Base-by-base conservation (phyloP, 179 eudicot species). In the Silene coronaria region DNA sequence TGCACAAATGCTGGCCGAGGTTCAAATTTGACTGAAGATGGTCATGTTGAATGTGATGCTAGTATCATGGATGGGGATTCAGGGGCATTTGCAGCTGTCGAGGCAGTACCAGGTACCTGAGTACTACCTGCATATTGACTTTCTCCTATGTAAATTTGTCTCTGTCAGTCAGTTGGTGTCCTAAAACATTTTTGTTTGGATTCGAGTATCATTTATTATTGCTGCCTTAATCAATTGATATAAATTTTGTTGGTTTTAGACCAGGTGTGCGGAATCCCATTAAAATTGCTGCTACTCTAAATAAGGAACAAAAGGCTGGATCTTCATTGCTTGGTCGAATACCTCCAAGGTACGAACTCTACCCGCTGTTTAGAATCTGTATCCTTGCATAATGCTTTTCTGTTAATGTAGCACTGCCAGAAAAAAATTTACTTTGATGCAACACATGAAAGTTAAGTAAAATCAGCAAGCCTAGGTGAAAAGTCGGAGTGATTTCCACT, bases 41-140 rank as follows among this genome's bases (percentile, higher is more conserved):
- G 99, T 72, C 90, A 82, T 76, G 97, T 96, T 53, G 99, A 96
- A 79, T 89, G 96, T 84, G 99, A 96, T 88, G 97, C 99, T 63
- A 89, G 97, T 78, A 83, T 96, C 46, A 93, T 96, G 87, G 98
- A 96, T 82, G 93, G 97, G 70, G 78, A 82, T 67, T 86, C 98
- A 10, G 97, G 93, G 63, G 87, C 87, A 78, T 96, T 91, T 80
- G 93, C 93, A 78, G 97, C 98, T 84, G 97, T 96, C 79, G 99
- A 98, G 79, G 97, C 98, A 23, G 92, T 93, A 73, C 91, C 93
- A 86, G 99, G 99, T 96, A 88, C 77, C 73, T 80, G 65, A 72
- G n/a, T 72, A 17, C 71, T n/a, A 34, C 42, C 24, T 66, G 32
- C 14, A 46, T 67, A 76, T 69, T 16, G 14, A 26, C 4, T 76